Evolutionary conservation across 495 filamentous ascomycete species (phyloP), one percentile per base, ranked within the genome.

Genomic region (Rusavskia elegans): DNA sequence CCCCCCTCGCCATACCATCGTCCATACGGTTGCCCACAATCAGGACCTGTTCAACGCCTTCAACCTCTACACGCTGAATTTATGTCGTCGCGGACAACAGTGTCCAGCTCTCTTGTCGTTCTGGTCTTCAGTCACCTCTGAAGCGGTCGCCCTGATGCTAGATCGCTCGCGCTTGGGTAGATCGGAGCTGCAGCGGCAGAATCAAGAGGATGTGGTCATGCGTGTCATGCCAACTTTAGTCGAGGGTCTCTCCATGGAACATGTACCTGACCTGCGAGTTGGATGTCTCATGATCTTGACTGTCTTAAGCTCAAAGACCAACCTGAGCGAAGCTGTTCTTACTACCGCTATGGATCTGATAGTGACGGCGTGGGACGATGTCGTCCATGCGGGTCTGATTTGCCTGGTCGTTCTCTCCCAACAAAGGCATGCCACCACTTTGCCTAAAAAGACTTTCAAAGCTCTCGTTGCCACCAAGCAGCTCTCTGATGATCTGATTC

Each of bases 241-340:
- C 52, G 78, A 85, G 46, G 82, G 79, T 5, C 74, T 97, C 45
- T 71, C 76, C 13, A 76, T 89, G 69, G 80, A 80, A 53, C 76
- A 82, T 30, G 74, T 80, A 0, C 76, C 87, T 0, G 84, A 90
- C 50, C 69, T 95, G 39, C 79, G 86, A 46, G 75, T 90, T 55
- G 87, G 82, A 20, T 87, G 81, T 59, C 96, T 94, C 61, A 95
- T 94, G 87, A 77, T 96, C 25, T 73, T 87, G 23, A 81, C 85
- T 0, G 77, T 96, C 50, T 70, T 97, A 49, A 88, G 82, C 9
- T 81, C 86, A 20, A 97, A 95, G 63, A 78, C 81, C 9, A 70
- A 72, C 21, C 72, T 96, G 16, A 75, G 82, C 25, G 87, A 95
- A 56, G 76, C 75, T 46, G 75, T 87, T 4, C 65, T 96, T 25